Conservation (phyloP, 345 rosid genomes). For the Boechera retrofracta region DNA sequence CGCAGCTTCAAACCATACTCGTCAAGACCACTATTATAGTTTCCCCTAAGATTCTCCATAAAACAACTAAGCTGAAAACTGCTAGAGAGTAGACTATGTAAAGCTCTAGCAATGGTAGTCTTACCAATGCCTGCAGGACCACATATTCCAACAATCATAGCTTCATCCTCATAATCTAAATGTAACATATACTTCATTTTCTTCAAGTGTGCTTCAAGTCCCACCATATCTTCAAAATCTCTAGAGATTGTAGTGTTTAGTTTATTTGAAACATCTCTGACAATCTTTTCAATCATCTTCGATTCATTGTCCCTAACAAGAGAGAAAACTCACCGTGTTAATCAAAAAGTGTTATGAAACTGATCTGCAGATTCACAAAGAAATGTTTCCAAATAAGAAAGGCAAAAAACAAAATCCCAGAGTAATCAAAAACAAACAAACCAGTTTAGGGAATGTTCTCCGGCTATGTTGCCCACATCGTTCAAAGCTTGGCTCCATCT, state of each 20-base stretch:
- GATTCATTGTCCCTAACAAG: neutral
- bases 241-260: neutral
- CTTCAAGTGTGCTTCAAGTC: neutral
- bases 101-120: conserved; percentile 2
- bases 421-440: too few species aligned
- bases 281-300: too few species aligned
- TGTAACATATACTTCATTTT: neutral
- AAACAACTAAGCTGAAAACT: conserved; percentile 6
- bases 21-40: neutral
- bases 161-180: neutral
- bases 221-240: neutral
- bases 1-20: neutral
- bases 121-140: conserved; percentile 9
- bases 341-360: too few species aligned
- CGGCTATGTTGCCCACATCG: neutral
- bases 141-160: neutral
- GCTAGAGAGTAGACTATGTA: neutral
- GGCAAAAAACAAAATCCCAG: too few species aligned
- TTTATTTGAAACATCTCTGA: neutral
- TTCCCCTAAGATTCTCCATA: neutral
- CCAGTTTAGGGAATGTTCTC: neutral
- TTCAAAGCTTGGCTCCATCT: conserved; percentile 11
- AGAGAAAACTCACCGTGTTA: too few species aligned
- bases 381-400: too few species aligned
- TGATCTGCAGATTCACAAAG: too few species aligned